Percentiles rank a stretch among this genome's conserved stretches.
Conservation (phyloP, 73 alveolate genomes). For the Paramecium pentaurelia region DNA sequence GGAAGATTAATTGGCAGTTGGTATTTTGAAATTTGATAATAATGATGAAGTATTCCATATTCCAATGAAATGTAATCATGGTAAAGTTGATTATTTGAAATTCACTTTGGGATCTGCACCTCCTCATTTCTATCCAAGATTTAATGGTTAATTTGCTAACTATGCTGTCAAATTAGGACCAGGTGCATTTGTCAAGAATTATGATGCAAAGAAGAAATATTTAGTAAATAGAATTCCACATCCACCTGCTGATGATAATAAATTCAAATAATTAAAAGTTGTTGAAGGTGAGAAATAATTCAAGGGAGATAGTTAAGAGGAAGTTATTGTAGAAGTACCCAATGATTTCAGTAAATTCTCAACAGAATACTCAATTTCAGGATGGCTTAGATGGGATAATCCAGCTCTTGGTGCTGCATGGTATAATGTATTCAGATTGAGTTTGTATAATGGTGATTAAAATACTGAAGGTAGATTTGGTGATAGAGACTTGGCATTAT, state of each 20-base stretch:
- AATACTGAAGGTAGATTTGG: neutral
- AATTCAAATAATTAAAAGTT: neutral
- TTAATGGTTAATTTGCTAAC: constrained; percentile 34
- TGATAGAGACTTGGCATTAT: neutral
- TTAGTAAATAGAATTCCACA: constrained; percentile 20
- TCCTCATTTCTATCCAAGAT: neutral
- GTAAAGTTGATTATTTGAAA: neutral
- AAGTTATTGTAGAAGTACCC: neutral
- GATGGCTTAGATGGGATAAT: constrained; percentile 34
- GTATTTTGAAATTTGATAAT: neutral
- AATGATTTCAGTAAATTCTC: neutral
- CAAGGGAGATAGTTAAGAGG: neutral
- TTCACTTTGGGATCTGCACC: constrained; percentile 13
- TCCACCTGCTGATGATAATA: neutral
- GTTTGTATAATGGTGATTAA: neutral
- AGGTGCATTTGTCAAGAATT: neutral
- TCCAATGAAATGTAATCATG: neutral
- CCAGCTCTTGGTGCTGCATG: neutral
- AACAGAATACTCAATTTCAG: constrained; percentile 22
- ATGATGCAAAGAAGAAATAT: neutral
- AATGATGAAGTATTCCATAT: neutral
- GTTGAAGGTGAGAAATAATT: neutral
- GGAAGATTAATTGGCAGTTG: neutral
- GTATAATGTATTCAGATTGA: constrained; percentile 19
- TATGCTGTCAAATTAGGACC: constrained; percentile 31